These are phyloP conservation scores for Xylaria cubensis DNA, from an alignment of 495 filamentous ascomycete species.

Conservation along the genomic window DNA sequence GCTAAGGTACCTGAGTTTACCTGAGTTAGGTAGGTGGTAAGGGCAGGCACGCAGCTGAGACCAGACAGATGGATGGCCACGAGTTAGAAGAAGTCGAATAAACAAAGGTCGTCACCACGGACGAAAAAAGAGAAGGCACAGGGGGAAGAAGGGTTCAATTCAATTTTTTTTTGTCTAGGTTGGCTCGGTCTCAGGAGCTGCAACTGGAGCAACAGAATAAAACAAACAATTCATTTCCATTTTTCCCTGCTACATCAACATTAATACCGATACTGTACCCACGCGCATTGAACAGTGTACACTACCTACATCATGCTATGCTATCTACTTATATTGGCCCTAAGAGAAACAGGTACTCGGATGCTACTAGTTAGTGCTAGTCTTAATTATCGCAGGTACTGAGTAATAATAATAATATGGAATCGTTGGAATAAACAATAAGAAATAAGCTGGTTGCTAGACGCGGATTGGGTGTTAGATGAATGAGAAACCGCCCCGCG, in stretches of 20 bases:
- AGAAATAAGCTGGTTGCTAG: constrained; percentile 15
- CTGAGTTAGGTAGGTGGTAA: constrained; percentile 13
- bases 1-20: constrained; percentile 3
- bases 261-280: constrained; percentile 20
- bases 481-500: constrained; percentile 19
- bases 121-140: constrained; percentile 15
- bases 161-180: constrained; percentile 19
- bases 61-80: not conserved
- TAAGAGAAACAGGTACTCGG: not conserved
- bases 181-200: constrained; percentile 27
- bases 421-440: constrained; percentile 23
- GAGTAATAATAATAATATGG: constrained; percentile 3
- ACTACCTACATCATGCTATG: not conserved
- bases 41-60: constrained; percentile 3
- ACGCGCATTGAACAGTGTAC: constrained; percentile 26
- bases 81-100: not conserved
- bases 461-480: constrained; percentile 21
- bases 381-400: constrained; percentile 2
- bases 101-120: constrained; percentile 12
- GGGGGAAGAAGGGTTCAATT: constrained; percentile 2
- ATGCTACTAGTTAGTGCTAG: constrained; percentile 13
- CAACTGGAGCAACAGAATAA: constrained; percentile 8
- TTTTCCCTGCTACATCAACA: not conserved
- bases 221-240: constrained; percentile 27
- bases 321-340: not conserved